Evolutionary conservation across 352 stramenopile species (phyloP), one percentile per base, ranked within the genome.

Genomic region (Phytophthora constricta): DNA sequence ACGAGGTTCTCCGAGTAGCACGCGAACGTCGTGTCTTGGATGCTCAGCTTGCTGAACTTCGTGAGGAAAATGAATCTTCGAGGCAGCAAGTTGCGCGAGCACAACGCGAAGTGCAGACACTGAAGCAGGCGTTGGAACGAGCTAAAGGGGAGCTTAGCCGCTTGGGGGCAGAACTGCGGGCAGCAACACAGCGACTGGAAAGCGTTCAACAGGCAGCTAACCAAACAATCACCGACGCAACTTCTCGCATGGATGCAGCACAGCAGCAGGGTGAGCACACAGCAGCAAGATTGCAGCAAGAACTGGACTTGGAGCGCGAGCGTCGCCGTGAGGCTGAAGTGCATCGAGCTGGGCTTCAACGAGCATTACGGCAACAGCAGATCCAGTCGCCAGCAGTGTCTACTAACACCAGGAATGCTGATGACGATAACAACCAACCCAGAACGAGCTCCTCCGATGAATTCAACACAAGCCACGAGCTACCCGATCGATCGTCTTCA

Each of bases 1-100:
- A 89, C 7, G 85, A 93, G n/a, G 22, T 82, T 22, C 57, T 69
- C 5, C 62, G 68, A 17, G 56, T 67, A 0, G 49, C 72, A 19
- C 88, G 87, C 16, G 85, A 92, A 20, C 90, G 89, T 49, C 73
- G 83, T 17, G 85, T 85, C 8, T 22, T 91, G 10, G 83, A 93
- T 43, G 65, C 73, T 13, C 62, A 79, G 27, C 70, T 84, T 10
- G 22, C 74, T 25, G 58, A 80, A 20, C 60, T 84, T 13, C 82
- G 85, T 43, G 85, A 90, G 43, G 82, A 90, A n/a, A 68, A 63
- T 16, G 85, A 91, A 17, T 50, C 64, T 31, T 68, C 70, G 1
- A 59, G 70, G 10, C 73, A 80, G 17, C 82, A 89, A 50, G 68
- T 78, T 1, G 68, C 28, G 9, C 80, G 88, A 9, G 79, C 72